phyloP scores from a whole-genome alignment of 106 monocot species.

The Apostasia shenzhenica region DNA sequence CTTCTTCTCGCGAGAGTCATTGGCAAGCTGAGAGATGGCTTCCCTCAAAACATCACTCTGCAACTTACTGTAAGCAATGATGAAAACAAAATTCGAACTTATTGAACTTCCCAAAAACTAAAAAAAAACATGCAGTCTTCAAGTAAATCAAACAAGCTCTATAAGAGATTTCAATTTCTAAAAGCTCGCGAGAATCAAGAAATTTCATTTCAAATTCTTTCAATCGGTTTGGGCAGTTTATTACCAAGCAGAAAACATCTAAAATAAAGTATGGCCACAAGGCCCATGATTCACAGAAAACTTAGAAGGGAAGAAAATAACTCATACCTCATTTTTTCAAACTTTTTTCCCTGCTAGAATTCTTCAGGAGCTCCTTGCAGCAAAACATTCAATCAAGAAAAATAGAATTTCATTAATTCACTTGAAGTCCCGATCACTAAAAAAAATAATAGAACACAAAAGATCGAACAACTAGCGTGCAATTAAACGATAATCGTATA shows the following conservation, averaged over 20 bases:
- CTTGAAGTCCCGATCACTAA: too few relatives aligned
- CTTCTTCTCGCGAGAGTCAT: constrained; percentile 24
- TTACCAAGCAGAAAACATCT: too few relatives aligned
- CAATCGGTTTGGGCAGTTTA: neutral
- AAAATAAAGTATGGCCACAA: too few relatives aligned
- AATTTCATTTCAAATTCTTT: neutral
- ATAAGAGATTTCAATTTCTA: neutral
- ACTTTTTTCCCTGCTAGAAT: neutral
- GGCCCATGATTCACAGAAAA: neutral
- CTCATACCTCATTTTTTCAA: neutral
- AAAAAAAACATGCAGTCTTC: neutral
- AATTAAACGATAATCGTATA: too few relatives aligned
- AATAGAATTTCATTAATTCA: too few relatives aligned
- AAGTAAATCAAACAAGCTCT: neutral
- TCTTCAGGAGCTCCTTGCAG: neutral
- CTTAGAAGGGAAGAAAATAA: neutral
- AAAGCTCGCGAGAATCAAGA: neutral
- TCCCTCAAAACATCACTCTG: constrained; percentile 46
- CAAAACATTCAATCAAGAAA: too few relatives aligned
- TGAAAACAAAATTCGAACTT: neutral
- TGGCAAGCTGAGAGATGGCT: constrained; percentile 26
- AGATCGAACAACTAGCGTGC: too few relatives aligned
- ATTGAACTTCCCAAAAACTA: neutral
- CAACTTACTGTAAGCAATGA: constrained; percentile 34
- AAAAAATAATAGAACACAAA: too few relatives aligned